phyloP scores from a whole-genome alignment of 768 basidiomycete species.

The Podaxis mareebaensis region DNA sequence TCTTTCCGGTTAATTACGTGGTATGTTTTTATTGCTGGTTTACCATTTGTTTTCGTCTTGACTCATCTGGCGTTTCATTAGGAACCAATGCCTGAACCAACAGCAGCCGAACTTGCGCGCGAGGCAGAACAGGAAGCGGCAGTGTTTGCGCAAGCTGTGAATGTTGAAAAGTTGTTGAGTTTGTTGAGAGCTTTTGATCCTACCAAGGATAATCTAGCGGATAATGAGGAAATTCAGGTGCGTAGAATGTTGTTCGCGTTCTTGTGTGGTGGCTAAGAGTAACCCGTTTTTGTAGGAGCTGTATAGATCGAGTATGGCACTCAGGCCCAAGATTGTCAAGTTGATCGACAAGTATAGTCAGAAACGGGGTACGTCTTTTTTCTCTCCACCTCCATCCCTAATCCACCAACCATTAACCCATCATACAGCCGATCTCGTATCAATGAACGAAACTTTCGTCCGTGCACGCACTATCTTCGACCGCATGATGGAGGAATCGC shows the following conservation, averaged over 20 bases:
- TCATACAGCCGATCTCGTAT: conserved; percentile 79
- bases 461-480: conserved; percentile 90
- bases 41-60: conserved; percentile 4
- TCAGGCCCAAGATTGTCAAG: conserved; percentile 94
- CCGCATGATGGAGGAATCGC: conserved; percentile 89
- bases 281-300: conserved; percentile 58
- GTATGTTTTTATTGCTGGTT: conserved; percentile 41
- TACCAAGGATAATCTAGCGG: conserved; percentile 79
- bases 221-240: conserved; percentile 88
- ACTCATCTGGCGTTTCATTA: conserved; percentile 26
- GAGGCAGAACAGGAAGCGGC: conserved; percentile 88
- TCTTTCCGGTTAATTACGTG: conserved; percentile 97
- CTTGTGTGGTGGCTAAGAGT: not conserved
- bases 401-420: conserved; percentile 27
- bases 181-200: conserved; percentile 77
- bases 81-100: conserved; percentile 88
- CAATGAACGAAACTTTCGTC: conserved; percentile 94
- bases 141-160: conserved; percentile 84
- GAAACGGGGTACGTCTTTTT: conserved; percentile 59
- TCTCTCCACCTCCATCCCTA: not conserved
- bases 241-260: conserved; percentile 18
- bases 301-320: conserved; percentile 85
- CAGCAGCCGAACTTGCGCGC: conserved; percentile 66
- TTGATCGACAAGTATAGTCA: conserved; percentile 97
- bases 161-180: conserved; percentile 77